These are phyloP conservation scores for Beauveria brongniartii DNA, from an alignment of 2,329 filamentous ascomycete species.

Conservation along the genomic window DNA sequence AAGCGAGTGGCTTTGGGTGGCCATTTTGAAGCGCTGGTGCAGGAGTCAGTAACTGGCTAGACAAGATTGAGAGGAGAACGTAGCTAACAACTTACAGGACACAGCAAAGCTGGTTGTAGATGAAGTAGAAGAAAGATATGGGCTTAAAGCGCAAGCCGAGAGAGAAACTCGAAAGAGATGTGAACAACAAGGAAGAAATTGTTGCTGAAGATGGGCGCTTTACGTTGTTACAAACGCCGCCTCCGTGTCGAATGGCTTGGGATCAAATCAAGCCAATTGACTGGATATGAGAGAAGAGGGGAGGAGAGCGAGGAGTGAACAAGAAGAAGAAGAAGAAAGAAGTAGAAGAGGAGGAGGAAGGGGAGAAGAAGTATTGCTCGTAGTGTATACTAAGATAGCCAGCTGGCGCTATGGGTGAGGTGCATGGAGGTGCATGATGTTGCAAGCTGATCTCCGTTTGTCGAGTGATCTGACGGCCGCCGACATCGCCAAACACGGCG, in stretches of 20 bases:
- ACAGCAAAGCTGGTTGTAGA: neutral
- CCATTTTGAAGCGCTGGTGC: neutral
- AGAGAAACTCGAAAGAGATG: too few species aligned
- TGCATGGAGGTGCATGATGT: neutral
- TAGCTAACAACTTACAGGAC: neutral
- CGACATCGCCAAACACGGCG: conserved; percentile 6
- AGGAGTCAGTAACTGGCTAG: neutral
- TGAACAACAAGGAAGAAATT: neutral
- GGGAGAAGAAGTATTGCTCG: too few species aligned
- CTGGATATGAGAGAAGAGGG: neutral
- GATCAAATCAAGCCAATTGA: conserved; percentile 3
- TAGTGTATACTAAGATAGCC: neutral
- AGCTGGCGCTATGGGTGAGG: neutral
- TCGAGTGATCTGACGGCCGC: neutral
- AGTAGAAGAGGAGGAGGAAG: too few species aligned
- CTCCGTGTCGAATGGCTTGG: neutral
- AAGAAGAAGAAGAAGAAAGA: neutral
- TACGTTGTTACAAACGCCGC: neutral
- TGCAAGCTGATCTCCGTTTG: conserved; percentile 3
- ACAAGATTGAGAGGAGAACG: neutral
- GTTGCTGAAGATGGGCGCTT: neutral
- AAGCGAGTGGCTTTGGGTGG: neutral
- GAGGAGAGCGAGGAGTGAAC: neutral
- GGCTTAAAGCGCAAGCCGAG: neutral
- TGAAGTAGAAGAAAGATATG: neutral